Base-by-base conservation (phyloP, 768 basidiomycete genomes). In the Psilocybe cubensis region DNA sequence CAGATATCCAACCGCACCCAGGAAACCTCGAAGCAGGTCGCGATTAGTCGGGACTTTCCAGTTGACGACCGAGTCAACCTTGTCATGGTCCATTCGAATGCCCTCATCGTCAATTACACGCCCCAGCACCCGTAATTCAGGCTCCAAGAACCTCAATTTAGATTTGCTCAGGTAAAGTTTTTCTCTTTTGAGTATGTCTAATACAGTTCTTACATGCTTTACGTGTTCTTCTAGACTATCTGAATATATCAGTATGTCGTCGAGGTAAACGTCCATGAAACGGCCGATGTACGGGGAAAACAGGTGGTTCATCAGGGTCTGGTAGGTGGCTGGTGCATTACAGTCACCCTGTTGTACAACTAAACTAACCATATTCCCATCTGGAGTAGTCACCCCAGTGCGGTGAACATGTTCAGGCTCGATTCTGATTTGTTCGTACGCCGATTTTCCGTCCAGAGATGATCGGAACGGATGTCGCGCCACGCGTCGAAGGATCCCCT, bases 81-180 rank as follows among this genome's bases (percentile, higher is more conserved):
- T 80, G 17, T 70, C 59, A 0, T 72, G 72, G 27, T 79, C 75
- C 74, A 79, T 78, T 0, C 41, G 40, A 10, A 80, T 77, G 0
- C 77, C 74, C 0, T 66, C 3, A 2, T 72, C 63, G 25, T 75
- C 69, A 7, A 80, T 57, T 14, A 63, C 17, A 1, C 40, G 52
- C 1, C 62, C 56, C 6, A 63, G 25, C 2, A 76, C 46, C 27
- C 71, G 70, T 35, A 76, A 24, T 38, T 68, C 60, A 0, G 46
- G 3, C 0, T 58, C 61, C 1, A 79, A 60, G 28, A 77, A 73
- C 0, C 68, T 49, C 0, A 77, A 64, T 49, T 76, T 77, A 10
- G 54, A 41, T 0, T 38, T 23, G 29, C 66, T 69, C 0, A 77
- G 61, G 59, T 66, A 76, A 5, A 79, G 61, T 10, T 68, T 52